Evolutionary conservation across 2,329 filamentous ascomycete genomes (phyloP), one percentile per base, ranked within the genome.

Genomic region (Cylindrodendrum hubeiense): DNA sequence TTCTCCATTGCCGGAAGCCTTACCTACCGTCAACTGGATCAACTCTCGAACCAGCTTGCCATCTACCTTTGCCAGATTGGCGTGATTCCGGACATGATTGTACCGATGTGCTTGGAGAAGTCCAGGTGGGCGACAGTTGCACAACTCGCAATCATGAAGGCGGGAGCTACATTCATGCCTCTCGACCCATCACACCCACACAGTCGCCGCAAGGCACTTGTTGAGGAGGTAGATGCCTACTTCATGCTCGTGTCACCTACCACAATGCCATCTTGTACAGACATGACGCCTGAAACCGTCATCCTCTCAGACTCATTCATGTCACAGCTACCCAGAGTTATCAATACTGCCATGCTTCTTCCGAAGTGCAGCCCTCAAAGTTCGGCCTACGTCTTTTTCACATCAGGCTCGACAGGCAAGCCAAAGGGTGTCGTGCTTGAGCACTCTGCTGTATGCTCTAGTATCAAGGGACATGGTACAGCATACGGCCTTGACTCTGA

Each of bases 171-270:
- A 0, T 64, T 72, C 12, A 52, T 75, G 15, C 71, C 73, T 0
- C 21, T 76, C 13, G 73, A 76, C 9, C 68, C 74, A 1, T 59
- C 50, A 44, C 67, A 79, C 53, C 80, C 82, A 3, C 77, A 77
- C 10, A 51, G 57, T 4, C 53, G 67, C 12, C 49, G 57, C 5
- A 19, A 47, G 21, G 37, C 49, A 4, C 21, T 60, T 13, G 43
- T 54, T 10, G 47, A 54, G 3, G 26, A 60, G 5, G 57, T 60
- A 12, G 28, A 24, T 5, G 57, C 57, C 7, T 30, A 21, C 5
- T 21, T 60, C 13, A 19, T 60, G 7, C 21, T 60, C 15, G 57
- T 28, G 13, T 0, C 65, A 71, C 28, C 71, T 73, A 1, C 44
- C 37, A 0, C 63, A 66, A 13, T 66, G 66, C 0, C 68, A 70